These are phyloP conservation scores for Drechslerella coelobrocha DNA, from an alignment of 2,329 filamentous ascomycete genomes.

Conservation along the genomic window DNA sequence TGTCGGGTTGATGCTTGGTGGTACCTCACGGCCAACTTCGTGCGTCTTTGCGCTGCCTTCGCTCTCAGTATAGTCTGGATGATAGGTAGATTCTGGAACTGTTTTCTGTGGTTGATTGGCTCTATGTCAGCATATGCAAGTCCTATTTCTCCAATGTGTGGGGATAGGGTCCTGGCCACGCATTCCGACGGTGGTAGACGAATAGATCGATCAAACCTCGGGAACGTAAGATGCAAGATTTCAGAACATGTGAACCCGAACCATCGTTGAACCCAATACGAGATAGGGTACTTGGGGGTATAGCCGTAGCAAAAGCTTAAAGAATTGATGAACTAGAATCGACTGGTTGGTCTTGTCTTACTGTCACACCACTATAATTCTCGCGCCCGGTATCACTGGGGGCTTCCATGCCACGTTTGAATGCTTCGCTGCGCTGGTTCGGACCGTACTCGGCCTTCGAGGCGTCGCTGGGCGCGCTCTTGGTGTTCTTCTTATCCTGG, in stretches of 20 bases:
- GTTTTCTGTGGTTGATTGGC: constrained; percentile 14
- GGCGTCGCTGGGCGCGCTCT: not conserved
- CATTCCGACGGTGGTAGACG: too few relatives aligned
- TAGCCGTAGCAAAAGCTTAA: too few relatives aligned
- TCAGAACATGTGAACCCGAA: too few relatives aligned
- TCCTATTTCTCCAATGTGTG: too few relatives aligned
- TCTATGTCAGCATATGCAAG: too few relatives aligned
- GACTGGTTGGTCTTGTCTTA: too few relatives aligned
- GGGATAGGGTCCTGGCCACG: too few relatives aligned
- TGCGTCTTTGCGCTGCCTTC: constrained; percentile 6
- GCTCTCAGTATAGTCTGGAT: not conserved
- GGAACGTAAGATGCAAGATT: too few relatives aligned
- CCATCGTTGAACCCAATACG: too few relatives aligned
- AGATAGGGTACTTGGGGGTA: too few relatives aligned
- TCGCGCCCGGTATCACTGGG: not conserved
- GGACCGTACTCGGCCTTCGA: constrained; percentile 26
- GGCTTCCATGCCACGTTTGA: constrained; percentile 4
- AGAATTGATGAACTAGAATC: too few relatives aligned
- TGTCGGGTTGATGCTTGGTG: constrained; percentile 15
- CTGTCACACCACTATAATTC: constrained; percentile 8
- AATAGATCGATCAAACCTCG: too few relatives aligned
- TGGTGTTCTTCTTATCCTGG: constrained; percentile 9
- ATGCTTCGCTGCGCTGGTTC: constrained; percentile 13
- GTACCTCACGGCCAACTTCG: constrained; percentile 1
- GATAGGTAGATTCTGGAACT: not conserved